Base-by-base conservation (phyloP, 768 basidiomycete species). In the Pleurotus tuber-regium region DNA sequence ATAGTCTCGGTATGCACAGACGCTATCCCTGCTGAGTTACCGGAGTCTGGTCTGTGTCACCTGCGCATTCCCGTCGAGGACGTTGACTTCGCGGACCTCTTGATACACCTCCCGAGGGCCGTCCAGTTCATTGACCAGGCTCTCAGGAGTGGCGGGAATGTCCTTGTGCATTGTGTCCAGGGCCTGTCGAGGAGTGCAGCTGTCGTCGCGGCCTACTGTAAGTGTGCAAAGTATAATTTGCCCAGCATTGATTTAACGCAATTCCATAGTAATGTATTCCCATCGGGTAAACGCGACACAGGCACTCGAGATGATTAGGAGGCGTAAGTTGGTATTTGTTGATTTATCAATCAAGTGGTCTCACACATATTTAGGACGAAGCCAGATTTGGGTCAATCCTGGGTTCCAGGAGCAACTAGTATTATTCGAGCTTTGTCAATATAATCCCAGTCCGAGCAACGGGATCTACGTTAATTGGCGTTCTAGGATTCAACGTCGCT, bases 371-470 rank as follows among this genome's bases (percentile, higher is more conserved):
- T 30, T 28, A 89, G 87, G 80, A 42, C 84, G 87, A 43, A 82
- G 87, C 65, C 85, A 88, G 60, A 86, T 88, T 47, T 89, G 87
- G 86, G 78, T 82, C 54, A 86, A 82, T 55, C 78, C 84, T n/a
- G 87, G 87, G 38, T 89, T 89, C 66, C 82, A 86, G 52, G 85
- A 88, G 68, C 87, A 90, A 58, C 77, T 90, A 23, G 82, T 87
- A 28, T 70, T 90, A 41, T 89, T 87, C 50, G 85, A 85, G 60
- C 72, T 89, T 26, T 89, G 87, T 64, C 74, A 76, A 63, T 89
- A 89, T 54, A 72, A 72, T 21, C 86, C 87, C 10, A 74, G 73
- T 18, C 77, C 76, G 3, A 59, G 70, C 12, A 80, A 83, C 57
- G 85, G 85, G 6, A 80, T 86, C 55, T 90, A 90, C 61, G 61